A percentile compares a stretch with the other conserved stretches of the same genome.
Conservation (phyloP, 768 basidiomycete genomes). For the Suillus ampliporus region DNA sequence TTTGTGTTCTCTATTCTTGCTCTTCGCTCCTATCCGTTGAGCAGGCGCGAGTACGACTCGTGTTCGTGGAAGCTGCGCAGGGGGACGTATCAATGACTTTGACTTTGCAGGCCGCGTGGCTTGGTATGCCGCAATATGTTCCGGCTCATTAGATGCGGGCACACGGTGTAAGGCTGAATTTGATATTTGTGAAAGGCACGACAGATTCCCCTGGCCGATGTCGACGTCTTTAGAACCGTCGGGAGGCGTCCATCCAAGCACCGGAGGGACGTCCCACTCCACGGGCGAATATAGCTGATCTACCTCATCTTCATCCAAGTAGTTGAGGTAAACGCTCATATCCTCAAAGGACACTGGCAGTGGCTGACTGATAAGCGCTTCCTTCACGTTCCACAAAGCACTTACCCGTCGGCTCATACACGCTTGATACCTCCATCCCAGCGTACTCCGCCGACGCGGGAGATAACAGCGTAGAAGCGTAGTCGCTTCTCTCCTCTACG, state of each 20-base stretch:
- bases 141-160: not conserved
- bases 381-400: not conserved
- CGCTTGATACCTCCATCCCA: not conserved
- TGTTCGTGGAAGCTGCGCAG: constrained; percentile 8
- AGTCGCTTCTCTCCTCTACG: not conserved
- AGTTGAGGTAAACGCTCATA: not conserved
- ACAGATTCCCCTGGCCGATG: constrained; percentile 17
- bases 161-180: constrained; percentile 2
- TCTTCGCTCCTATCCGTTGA: constrained; percentile 3
- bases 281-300: not conserved
- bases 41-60: constrained; percentile 12
- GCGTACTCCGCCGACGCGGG: no score
- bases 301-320: not conserved
- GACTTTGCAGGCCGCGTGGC: not conserved
- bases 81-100: not conserved
- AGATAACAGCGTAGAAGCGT: not conserved
- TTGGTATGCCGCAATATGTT: not conserved
- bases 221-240: constrained; percentile 31
- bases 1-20: constrained; percentile 2
- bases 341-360: not conserved
- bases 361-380: not conserved
- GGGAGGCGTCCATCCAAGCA: constrained; percentile 35
- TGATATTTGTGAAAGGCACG: constrained; percentile 16
- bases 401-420: not conserved
- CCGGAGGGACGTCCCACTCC: not conserved